Evolutionary conservation across 2,329 filamentous ascomycete species (phyloP), one percentile per base, ranked within the genome.

Genomic region (Hymenoscyphus salicellus): DNA sequence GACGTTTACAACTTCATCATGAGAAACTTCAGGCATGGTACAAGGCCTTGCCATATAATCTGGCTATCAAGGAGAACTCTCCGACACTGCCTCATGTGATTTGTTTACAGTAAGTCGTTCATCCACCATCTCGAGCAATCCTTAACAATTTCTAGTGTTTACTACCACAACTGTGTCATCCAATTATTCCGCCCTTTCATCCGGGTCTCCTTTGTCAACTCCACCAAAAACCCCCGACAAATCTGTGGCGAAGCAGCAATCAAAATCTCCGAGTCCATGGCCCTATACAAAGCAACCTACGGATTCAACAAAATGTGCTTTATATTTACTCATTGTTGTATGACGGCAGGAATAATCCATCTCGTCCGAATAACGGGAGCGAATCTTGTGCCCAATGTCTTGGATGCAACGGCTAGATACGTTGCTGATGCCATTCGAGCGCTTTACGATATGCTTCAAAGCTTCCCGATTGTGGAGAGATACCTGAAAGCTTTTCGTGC

Each of bases 21-120:
- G 84, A 87, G 71, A 91, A 64, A 55, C 63, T 90, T 69, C 80
- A 89, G n/a, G 83, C 86, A 63, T 92, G 89, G 89, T 90, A 91
- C 73, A 83, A 84, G 66, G 80, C 79, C 38, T 83, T 92, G 64
- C 89, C 89, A 1, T 81, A 85, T 67, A 82, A 84, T 4, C 78
- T 92, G 60, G 79, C 82, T 23, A 75, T 91, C 2, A 84, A 85
- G 2, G 82, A 88, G 68, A 88, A 86, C 36, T 55, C 58, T 3
- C 66, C 65, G 11, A 69, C 63, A 41, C 49, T 68, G 2, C 66
- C 68, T 38, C 68, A 69, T 58, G 64, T 70, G 14, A 59, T 71
- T 23, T 59, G 89, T 67, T 82, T 90, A 52, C 89, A 92, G 89
- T 91, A 79, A 80, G 89, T 82, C 2, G 8, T 26, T 20, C 49